A percentile compares a stretch with the other conserved stretches of the same genome.
Evolutionary conservation across 345 rosid genomes (phyloP).

Genomic region (Nephelium lappaceum): DNA sequence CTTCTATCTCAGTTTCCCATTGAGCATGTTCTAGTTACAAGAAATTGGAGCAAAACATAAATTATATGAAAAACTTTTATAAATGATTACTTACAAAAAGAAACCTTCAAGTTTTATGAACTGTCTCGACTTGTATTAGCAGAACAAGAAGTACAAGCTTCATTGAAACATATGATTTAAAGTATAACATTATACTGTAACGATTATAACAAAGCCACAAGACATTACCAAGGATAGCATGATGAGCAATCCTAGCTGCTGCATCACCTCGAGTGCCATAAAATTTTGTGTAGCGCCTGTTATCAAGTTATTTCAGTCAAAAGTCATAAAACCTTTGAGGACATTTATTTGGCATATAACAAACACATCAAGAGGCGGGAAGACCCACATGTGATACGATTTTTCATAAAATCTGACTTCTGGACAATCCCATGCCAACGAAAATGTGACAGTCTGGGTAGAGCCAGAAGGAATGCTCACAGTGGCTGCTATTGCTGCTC

Average conservation of each 20-base stretch:
- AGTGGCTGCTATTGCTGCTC: slow-evolving; percentile 91
- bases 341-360: neutral
- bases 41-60: slow-evolving; percentile 18
- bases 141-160: neutral
- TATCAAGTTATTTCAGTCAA: neutral
- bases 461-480: slow-evolving; percentile 70
- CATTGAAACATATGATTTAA: neutral
- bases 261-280: slow-evolving; percentile 78
- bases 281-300: slow-evolving; percentile 91
- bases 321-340: neutral
- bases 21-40: slow-evolving; percentile 54
- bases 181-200: neutral
- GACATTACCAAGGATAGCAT: slow-evolving; percentile 71
- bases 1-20: slow-evolving; percentile 89
- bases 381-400: slow-evolving; percentile 74
- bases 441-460: slow-evolving; percentile 66
- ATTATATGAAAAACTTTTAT: neutral
- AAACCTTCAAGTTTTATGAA: neutral
- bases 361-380: neutral
- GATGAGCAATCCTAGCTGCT: slow-evolving; percentile 77
- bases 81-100: neutral
- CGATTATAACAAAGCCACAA: slow-evolving; percentile 18
- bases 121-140: neutral
- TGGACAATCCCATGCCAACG: slow-evolving; percentile 95
- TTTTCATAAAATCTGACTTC: slow-evolving; percentile 70